These are phyloP conservation scores for Knoxdaviesia capensis DNA, from an alignment of 2,329 filamentous ascomycete species.

Conservation along the genomic window DNA sequence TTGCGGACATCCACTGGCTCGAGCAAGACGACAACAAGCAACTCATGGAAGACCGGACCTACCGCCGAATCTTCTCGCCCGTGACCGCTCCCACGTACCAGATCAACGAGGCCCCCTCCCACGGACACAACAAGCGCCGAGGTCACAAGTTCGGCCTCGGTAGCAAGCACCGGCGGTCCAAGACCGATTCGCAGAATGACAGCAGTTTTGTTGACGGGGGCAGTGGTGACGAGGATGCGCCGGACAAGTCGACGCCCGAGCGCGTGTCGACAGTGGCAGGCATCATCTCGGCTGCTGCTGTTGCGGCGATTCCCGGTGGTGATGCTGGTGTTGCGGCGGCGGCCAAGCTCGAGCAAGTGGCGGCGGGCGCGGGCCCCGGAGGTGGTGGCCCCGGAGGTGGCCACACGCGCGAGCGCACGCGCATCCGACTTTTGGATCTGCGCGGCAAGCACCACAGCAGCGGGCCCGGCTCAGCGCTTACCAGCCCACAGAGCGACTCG, in stretches of 20 bases:
- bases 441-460: conserved; percentile 14
- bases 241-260: not conserved
- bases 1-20: conserved; percentile 82
- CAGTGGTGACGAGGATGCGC: conserved; percentile 1
- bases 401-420: too few relatives aligned
- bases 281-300: too few relatives aligned
- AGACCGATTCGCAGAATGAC: too few relatives aligned
- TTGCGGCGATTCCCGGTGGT: too few relatives aligned
- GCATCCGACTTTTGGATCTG: too few relatives aligned
- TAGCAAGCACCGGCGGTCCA: not conserved
- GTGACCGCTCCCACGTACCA: conserved; percentile 2
- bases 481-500: conserved; percentile 11
- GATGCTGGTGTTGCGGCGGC: too few relatives aligned
- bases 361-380: too few relatives aligned
- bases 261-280: too few relatives aligned
- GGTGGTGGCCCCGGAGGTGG: too few relatives aligned
- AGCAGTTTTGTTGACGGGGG: too few relatives aligned
- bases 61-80: conserved; percentile 44
- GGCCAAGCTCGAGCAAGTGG: too few relatives aligned
- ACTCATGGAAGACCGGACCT: conserved; percentile 62
- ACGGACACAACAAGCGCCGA: not conserved
- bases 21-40: conserved; percentile 65
- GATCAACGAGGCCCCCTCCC: not conserved
- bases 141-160: not conserved
- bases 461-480: conserved; percentile 9